A percentile compares a stretch with the other conserved stretches of the same genome.
These are phyloP conservation scores for Coniochaeta sp. DNA, from an alignment of 2,329 filamentous ascomycete genomes.

Conservation along the genomic window DNA sequence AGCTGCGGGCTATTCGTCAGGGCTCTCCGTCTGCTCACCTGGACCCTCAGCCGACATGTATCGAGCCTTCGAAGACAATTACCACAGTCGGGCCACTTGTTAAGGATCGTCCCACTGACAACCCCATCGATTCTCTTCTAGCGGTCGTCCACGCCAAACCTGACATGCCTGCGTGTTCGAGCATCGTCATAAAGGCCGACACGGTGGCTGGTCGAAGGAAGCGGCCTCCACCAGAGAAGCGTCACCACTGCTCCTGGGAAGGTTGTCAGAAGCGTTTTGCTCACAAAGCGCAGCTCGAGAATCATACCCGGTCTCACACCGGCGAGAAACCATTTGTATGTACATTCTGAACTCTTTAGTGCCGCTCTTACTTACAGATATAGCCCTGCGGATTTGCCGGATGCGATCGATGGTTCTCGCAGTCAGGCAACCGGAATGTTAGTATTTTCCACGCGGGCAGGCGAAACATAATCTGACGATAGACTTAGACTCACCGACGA, in stretches of 20 bases:
- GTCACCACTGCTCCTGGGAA: slow-evolving; percentile 66
- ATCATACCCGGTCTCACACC: slow-evolving; percentile 81
- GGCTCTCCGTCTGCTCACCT: too few relatives aligned
- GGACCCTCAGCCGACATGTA: too few relatives aligned
- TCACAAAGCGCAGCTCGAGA: slow-evolving; percentile 90
- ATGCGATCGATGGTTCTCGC: slow-evolving; percentile 78
- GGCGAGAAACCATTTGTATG: slow-evolving; percentile 86
- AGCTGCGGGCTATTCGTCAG: too few relatives aligned
- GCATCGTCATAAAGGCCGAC: slow-evolving; percentile 15
- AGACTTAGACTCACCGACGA: slow-evolving; percentile 69
- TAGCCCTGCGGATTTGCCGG: slow-evolving; percentile 62
- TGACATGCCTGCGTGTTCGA: slow-evolving; percentile 30
- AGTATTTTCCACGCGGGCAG: background rate
- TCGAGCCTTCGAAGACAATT: too few relatives aligned
- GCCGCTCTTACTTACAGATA: background rate
- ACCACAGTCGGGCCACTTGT: too few relatives aligned
- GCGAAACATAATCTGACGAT: slow-evolving; percentile 7
- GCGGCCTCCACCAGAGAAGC: slow-evolving; percentile 51
- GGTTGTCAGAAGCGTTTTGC: slow-evolving; percentile 77
- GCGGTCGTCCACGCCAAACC: slow-evolving; percentile 72
- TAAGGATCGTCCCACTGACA: slow-evolving; percentile 71
- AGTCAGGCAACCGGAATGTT: slow-evolving; percentile 37
- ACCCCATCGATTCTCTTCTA: slow-evolving; percentile 82
- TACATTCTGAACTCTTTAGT: slow-evolving; percentile 11
- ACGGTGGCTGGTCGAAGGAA: too few relatives aligned